Evolutionary conservation across 441 rosid genomes (phyloP).

Genomic region (Melastoma candidum): DNA sequence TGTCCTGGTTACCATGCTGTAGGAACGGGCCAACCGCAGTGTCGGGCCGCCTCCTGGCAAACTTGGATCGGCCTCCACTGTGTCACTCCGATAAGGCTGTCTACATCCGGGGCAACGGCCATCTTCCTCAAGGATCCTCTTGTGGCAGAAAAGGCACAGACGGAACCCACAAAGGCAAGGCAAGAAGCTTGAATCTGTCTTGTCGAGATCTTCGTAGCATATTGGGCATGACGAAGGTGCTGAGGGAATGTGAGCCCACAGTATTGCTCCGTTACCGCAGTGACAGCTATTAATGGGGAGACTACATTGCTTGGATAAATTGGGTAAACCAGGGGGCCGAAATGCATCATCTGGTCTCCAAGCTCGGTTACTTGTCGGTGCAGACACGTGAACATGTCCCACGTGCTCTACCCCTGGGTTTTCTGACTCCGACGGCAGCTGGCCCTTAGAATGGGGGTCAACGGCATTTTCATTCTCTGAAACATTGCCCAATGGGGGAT

Average conservation of each 20-base stretch:
- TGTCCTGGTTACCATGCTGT: slow-evolving; percentile 71
- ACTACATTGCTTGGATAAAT: slow-evolving; percentile 60
- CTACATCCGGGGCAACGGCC: slow-evolving; percentile 96
- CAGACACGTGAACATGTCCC: slow-evolving; percentile 20
- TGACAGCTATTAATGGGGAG: slow-evolving; percentile 30
- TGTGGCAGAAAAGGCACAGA: slow-evolving; percentile 91
- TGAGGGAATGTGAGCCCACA: slow-evolving; percentile 30
- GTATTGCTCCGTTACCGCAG: slow-evolving; percentile 28
- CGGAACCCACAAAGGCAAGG: slow-evolving; percentile 88
- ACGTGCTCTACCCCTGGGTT: slow-evolving; percentile 23
- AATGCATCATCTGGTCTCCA: slow-evolving; percentile 79
- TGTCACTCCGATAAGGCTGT: slow-evolving; percentile 51
- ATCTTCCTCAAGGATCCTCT: slow-evolving; percentile 80
- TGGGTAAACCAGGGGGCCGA: slow-evolving; percentile 77
- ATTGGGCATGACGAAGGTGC: slow-evolving; percentile 76
- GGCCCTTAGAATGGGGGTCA: slow-evolving; percentile 19
- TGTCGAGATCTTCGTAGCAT: slow-evolving; percentile 84
- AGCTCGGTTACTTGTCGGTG: slow-evolving; percentile 34
- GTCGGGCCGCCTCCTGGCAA: slow-evolving; percentile 47
- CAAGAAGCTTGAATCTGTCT: slow-evolving; percentile 66
- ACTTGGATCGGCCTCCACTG: slow-evolving; percentile 41
- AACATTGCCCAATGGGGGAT: slow-evolving; percentile 20
- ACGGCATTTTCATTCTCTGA: slow-evolving; percentile 19
- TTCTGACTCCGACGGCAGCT: slow-evolving; percentile 14
- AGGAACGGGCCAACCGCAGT: slow-evolving; percentile 55